phyloP scores from a whole-genome alignment of 2,329 filamentous ascomycete species.

The Thelonectria rubi region DNA sequence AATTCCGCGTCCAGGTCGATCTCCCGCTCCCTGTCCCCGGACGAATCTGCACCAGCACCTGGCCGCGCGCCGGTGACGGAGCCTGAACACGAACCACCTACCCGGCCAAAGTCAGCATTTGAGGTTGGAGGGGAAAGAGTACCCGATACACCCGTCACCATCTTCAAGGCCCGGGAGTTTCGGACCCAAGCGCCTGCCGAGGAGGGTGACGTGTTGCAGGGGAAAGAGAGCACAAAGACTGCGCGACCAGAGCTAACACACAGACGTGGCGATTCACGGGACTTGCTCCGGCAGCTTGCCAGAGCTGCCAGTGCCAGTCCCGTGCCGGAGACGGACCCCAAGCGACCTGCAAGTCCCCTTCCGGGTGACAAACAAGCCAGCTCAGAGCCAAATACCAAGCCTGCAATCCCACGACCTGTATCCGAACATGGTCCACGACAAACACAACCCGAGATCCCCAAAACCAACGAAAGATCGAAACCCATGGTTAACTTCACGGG shows the following conservation, averaged over 20 bases:
- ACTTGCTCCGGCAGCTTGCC: conserved; percentile 60
- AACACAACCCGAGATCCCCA: conserved; percentile 23
- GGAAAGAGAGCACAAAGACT: conserved; percentile 24
- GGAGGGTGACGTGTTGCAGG: conserved; percentile 8
- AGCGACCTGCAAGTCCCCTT: conserved; percentile 25
- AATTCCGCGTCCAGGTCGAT: conserved; percentile 57
- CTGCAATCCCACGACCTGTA: conserved; percentile 31
- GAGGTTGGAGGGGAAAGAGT: conserved; percentile 46
- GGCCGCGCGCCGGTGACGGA: conserved; percentile 38
- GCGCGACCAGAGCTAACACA: conserved; percentile 32
- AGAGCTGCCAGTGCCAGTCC: conserved; percentile 59
- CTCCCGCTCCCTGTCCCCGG: conserved; percentile 55
- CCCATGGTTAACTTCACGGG: conserved; percentile 59
- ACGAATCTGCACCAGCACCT: conserved; percentile 46
- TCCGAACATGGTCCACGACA: conserved; percentile 30
- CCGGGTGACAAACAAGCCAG: not conserved
- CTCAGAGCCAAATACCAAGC: conserved; percentile 26
- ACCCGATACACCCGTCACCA: conserved; percentile 53
- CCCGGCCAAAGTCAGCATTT: conserved; percentile 39
- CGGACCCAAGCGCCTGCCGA: conserved; percentile 22
- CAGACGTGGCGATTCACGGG: conserved; percentile 53
- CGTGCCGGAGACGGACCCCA: conserved; percentile 42
- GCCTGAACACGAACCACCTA: conserved; percentile 1
- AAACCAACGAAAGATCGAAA: conserved; percentile 42
- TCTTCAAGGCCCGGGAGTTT: conserved; percentile 46